phyloP scores from a whole-genome alignment of 2,329 filamentous ascomycete species.

The Esteya vermicola region DNA sequence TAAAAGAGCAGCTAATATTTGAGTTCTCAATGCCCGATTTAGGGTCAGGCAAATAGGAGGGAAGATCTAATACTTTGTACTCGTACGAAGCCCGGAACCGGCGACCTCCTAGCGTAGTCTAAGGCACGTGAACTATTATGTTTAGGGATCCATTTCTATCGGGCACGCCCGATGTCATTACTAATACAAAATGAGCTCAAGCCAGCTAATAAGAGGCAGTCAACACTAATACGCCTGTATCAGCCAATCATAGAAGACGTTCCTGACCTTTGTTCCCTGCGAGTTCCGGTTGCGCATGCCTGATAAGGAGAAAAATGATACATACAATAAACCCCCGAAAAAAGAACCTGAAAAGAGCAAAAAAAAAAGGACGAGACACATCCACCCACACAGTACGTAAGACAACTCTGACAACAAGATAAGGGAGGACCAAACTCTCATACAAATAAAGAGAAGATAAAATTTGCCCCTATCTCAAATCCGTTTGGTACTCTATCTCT shows the following conservation, averaged over 20 bases:
- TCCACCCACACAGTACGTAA: too few species aligned
- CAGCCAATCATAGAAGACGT: neutral
- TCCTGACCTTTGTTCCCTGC: neutral
- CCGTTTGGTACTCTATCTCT: too few species aligned
- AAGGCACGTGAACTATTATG: neutral
- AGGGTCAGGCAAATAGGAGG: neutral
- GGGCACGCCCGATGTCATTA: conserved; percentile 1
- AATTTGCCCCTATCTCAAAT: too few species aligned
- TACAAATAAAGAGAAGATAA: too few species aligned
- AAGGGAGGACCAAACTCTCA: too few species aligned
- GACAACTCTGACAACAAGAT: too few species aligned
- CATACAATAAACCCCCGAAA: neutral
- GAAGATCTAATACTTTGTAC: neutral
- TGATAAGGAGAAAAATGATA: neutral
- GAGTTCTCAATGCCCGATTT: too few species aligned
- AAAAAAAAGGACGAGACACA: too few species aligned
- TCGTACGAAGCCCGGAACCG: neutral
- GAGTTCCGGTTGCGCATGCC: neutral
- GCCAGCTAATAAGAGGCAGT: neutral
- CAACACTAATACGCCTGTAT: neutral
- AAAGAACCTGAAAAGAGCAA: too few species aligned
- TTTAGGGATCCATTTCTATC: neutral
- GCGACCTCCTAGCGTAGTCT: neutral
- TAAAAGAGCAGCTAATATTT: too few species aligned
- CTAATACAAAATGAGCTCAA: too few species aligned